Evolutionary conservation across 176 grass and related monocot species (phyloP).

Genomic region (Cenchrus purpureus): DNA sequence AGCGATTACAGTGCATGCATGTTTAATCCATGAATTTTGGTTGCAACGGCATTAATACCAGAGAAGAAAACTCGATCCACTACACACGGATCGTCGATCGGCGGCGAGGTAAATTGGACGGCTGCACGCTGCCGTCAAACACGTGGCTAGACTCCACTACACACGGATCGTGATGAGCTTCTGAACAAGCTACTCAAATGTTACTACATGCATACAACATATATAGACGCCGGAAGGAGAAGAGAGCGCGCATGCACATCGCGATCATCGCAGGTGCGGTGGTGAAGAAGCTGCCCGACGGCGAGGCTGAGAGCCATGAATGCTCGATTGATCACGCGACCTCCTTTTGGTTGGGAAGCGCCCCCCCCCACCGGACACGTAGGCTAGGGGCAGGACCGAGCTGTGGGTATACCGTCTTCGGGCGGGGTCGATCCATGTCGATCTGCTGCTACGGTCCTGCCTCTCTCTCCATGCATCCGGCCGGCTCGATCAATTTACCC

Average conservation of each 20-base stretch:
- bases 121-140: neutral
- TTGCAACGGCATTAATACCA: neutral
- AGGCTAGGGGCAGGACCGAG: neutral
- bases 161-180: neutral
- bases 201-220: too few species aligned
- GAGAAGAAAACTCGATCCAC: neutral
- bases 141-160: neutral
- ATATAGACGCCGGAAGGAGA: neutral
- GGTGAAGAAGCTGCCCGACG: neutral
- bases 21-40: neutral
- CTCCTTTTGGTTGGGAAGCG: constrained; percentile 7
- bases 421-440: neutral
- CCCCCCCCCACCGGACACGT: neutral
- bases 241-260: neutral
- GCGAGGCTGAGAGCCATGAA: constrained; percentile 9
- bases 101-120: neutral
- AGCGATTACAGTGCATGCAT: neutral
- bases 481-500: too few species aligned
- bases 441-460: too few species aligned
- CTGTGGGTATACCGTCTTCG: neutral
- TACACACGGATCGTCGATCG: neutral
- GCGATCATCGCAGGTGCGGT: constrained; percentile 11
- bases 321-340: constrained; percentile 26
- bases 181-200: neutral
- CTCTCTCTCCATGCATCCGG: too few species aligned